A percentile compares a stretch with the other conserved stretches of the same genome.
phyloP scores from a whole-genome alignment of 2,329 filamentous ascomycete genomes.

The Ophiostoma populinum region DNA sequence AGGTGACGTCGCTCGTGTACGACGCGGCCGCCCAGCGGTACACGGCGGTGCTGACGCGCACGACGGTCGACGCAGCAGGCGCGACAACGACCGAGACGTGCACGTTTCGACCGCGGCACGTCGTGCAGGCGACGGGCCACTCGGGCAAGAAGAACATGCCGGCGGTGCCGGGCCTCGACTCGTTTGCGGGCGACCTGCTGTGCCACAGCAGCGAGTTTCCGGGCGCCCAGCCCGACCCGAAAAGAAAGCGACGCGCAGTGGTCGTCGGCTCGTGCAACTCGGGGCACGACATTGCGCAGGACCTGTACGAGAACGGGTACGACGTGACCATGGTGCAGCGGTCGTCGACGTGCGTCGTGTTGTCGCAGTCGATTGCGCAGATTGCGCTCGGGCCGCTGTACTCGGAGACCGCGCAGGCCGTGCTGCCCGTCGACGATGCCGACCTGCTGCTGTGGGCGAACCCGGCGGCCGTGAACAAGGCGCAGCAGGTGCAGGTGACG shows the following conservation, averaged over 20 bases:
- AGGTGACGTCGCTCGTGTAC: constrained; percentile 29
- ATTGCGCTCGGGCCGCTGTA: constrained; percentile 27
- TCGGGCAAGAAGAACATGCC: constrained; percentile 49
- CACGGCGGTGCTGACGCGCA: constrained; percentile 36
- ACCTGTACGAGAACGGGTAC: constrained; percentile 39
- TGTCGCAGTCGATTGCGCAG: constrained; percentile 24
- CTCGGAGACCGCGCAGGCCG: constrained; percentile 20
- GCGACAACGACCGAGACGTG: constrained; percentile 25
- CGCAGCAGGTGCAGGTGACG: constrained; percentile 27
- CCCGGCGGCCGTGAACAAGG: constrained; percentile 33
- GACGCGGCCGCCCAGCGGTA: constrained; percentile 31
- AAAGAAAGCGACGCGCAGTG: constrained; percentile 30
- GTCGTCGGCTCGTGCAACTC: constrained; percentile 43
- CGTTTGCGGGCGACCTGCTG: constrained; percentile 33
- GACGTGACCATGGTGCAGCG: constrained; percentile 44
- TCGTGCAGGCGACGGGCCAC: constrained; percentile 52
- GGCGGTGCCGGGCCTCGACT: constrained; percentile 32
- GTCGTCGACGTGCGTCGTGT: constrained; percentile 37
- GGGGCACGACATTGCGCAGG: constrained; percentile 40
- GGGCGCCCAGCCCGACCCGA: constrained; percentile 20
- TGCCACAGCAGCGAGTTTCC: constrained; percentile 37
- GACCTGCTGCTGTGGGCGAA: constrained; percentile 34
- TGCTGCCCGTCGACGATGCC: constrained; percentile 32
- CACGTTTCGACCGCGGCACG: constrained; percentile 41
- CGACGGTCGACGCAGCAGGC: constrained; percentile 24